Evolutionary conservation across 768 basidiomycete genomes (phyloP), one percentile per base, ranked within the genome.

Genomic region (Boletus vinaceobasis): DNA sequence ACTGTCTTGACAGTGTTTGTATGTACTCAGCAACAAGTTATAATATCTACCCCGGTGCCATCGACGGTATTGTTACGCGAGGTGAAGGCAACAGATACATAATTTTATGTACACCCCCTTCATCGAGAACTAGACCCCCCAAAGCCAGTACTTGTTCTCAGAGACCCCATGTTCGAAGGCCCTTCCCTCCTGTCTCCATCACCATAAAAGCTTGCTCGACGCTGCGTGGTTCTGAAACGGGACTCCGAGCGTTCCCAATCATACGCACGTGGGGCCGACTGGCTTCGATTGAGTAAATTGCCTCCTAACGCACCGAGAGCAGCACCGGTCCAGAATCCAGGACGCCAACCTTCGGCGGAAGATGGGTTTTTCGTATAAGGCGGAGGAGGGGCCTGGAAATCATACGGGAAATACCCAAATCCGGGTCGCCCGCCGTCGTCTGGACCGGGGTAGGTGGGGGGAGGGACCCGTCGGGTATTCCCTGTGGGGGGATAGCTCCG

Each of bases 281-380:
- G 63, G 29, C 62, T 61, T 40, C 69, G 71, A 64, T 79, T 85
- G 71, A 77, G 74, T 3, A 84, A 61, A 57, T 81, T 81, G 27
- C 83, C 80, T 2, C 85, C 87, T 3, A 88, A 67, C 26, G 86
- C 87, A 7, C 91, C 94, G 1, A 88, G 63, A 1, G 83, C 81
- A 7, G 89, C 83, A 4, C 93, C 93, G 2, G 88, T 86, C 88
- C 86, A 94, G 67, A 96, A 94, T 4, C 92, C 92, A 11, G 88
- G 86, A 39, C 74, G 69, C 82, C 83, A 85, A 52, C 71, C 71
- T 26, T 65, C 67, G 43, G 9, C 52, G 6, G 68, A 27, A 23
- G 69, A 58, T 2, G 70, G 68, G 33, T 73, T 59, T 47, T 73
- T 74, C 17, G 79, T 77, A 60, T 88, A 85, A 0, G 87, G 84